Percentiles rank a stretch among this genome's conserved stretches.
Conservation (phyloP, 2,329 filamentous ascomycete genomes). For the Cryphonectria japonica region DNA sequence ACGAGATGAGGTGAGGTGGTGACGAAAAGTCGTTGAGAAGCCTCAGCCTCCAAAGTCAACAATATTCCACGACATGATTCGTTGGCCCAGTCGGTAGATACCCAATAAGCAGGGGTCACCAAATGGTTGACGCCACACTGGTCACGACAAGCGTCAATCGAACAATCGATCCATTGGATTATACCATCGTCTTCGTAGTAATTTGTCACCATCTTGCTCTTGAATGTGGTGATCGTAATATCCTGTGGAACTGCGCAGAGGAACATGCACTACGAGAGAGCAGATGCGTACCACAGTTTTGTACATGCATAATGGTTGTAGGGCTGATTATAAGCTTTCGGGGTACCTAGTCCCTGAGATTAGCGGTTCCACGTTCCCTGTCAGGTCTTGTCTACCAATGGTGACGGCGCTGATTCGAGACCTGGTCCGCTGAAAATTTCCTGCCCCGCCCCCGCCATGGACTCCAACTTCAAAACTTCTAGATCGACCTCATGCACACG, state of each 20-base stretch:
- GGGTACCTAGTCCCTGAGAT: conserved; percentile 24
- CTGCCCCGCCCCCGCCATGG: conserved; percentile 25
- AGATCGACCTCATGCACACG: neutral
- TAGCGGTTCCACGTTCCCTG: conserved; percentile 11
- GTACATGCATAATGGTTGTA: neutral
- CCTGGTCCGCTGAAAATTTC: conserved; percentile 17
- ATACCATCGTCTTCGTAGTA: neutral
- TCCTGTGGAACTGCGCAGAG: neutral
- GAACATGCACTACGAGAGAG: neutral
- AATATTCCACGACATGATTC: neutral
- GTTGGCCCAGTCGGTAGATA: conserved; percentile 13
- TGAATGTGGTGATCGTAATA: neutral
- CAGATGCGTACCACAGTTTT: neutral
- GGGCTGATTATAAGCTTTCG: conserved; percentile 25
- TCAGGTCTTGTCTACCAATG: conserved; percentile 14
- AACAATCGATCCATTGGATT: no score
- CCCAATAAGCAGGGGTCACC: conserved; percentile 4
- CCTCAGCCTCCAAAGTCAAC: neutral
- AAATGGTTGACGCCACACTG: neutral
- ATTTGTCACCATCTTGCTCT: neutral
- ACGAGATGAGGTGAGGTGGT: neutral
- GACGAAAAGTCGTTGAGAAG: conserved; percentile 7
- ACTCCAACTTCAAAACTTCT: neutral
- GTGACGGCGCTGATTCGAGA: conserved; percentile 7
- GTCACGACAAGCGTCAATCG: neutral